phyloP scores from a whole-genome alignment of 1,284 basidiomycete genomes.

The Cutaneotrichosporon dermatis region DNA sequence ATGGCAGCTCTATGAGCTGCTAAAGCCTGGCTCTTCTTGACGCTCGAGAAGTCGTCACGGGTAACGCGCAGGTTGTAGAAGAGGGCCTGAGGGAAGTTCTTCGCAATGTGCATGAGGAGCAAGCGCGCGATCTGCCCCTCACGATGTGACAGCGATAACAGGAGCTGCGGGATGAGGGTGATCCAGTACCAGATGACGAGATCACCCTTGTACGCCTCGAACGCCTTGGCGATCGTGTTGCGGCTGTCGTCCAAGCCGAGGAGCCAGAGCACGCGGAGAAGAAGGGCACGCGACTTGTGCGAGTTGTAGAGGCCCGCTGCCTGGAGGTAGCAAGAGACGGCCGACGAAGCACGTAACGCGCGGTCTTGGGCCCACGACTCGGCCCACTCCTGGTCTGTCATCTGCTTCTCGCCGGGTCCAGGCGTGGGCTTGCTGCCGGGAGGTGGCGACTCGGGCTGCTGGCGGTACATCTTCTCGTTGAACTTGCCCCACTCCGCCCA shows the following conservation, averaged over 20 bases:
- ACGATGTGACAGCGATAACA: constrained; percentile 80
- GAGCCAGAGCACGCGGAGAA: constrained; percentile 93
- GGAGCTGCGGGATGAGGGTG: constrained; percentile 92
- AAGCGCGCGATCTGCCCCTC: constrained; percentile 91
- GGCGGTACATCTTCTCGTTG: constrained; percentile 82
- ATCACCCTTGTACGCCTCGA: constrained; percentile 96
- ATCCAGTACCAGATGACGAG: constrained; percentile 99
- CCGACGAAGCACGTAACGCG: constrained; percentile 74
- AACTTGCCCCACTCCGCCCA: constrained; percentile 99
- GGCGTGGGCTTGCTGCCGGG: constrained; percentile 38
- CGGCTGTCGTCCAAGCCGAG: constrained; percentile 83
- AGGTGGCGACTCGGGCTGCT: constrained; percentile 39
- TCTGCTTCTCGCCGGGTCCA: constrained; percentile 60
- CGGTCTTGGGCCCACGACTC: constrained; percentile 42
- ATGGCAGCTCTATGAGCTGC: constrained; percentile 15
- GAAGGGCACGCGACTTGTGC: constrained; percentile 84
- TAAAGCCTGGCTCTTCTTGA: constrained; percentile 42
- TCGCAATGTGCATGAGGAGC: constrained; percentile 84
- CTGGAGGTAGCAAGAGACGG: constrained; percentile 96
- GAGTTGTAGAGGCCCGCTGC: constrained; percentile 95
- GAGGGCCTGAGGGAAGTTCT: constrained; percentile 91
- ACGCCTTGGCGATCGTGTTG: constrained; percentile 71
- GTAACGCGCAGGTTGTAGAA: constrained; percentile 94
- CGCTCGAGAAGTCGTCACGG: constrained; percentile 71
- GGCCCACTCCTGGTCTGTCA: constrained; percentile 55